phyloP scores from a whole-genome alignment of 331 rosid species.

The Phaseolus coccineus region DNA sequence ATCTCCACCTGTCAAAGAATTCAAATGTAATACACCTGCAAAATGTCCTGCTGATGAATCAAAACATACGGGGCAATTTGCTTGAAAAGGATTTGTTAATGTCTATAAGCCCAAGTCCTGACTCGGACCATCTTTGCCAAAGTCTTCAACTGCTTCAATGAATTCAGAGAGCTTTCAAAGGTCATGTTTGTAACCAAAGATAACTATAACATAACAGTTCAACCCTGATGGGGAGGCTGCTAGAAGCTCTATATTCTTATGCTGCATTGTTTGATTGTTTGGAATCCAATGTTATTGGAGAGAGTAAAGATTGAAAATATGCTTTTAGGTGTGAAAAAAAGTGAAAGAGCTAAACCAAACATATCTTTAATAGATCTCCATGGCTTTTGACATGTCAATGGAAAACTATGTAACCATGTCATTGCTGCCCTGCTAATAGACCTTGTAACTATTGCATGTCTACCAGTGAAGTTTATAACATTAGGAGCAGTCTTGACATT shows the following conservation, averaged over 20 bases:
- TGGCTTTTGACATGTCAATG: no score
- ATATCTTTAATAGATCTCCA: no score
- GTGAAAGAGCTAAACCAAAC: no score
- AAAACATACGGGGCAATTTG: constrained; percentile 64
- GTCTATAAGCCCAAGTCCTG: constrained; percentile 72
- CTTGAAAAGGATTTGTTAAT: constrained; percentile 68
- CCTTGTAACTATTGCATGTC: no score
- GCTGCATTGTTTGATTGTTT: constrained; percentile 92
- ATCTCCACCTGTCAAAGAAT: constrained; percentile 45
- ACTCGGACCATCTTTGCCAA: constrained; percentile 70
- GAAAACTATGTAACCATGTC: no score
- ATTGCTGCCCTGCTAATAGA: no score
- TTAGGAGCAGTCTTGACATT: no score
- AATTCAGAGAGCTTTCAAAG: constrained; percentile 69
- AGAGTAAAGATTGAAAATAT: constrained; percentile 38
- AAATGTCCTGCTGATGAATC: constrained; percentile 54
- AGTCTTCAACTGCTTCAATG: constrained; percentile 48
- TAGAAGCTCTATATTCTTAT: constrained; percentile 80
- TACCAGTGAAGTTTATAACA: no score
- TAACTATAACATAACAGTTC: constrained; percentile 84
- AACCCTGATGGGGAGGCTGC: constrained; percentile 81
- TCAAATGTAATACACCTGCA: constrained; percentile 58
- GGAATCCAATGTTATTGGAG: constrained; percentile 80
- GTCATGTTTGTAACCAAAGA: constrained; percentile 81
- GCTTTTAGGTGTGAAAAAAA: no score